A percentile compares a stretch with the other conserved stretches of the same genome.
phyloP scores from a whole-genome alignment of 306 rosid species.

The Lupinus albus region DNA sequence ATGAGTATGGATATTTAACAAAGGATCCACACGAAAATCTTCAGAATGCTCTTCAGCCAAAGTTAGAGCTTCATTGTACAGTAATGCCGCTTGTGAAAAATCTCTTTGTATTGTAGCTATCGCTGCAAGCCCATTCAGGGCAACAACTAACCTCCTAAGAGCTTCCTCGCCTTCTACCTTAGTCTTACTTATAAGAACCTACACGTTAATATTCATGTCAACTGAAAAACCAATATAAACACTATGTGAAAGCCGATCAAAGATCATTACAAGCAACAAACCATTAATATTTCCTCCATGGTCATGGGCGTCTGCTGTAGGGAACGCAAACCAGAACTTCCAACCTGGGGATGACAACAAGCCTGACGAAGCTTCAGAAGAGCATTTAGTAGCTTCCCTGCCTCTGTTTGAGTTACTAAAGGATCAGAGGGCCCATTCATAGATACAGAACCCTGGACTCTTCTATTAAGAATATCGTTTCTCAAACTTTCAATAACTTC shows the following conservation, averaged over 20 bases:
- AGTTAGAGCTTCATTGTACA: conserved; percentile 77
- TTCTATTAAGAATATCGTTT: conserved; percentile 68
- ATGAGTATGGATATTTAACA: conserved; percentile 82
- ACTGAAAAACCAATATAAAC: conserved; percentile 13
- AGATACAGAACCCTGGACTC: conserved; percentile 55
- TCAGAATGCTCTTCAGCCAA: conserved; percentile 75
- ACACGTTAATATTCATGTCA: conserved; percentile 42
- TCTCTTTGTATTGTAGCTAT: conserved; percentile 66
- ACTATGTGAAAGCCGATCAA: conserved; percentile 23
- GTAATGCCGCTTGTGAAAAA: conserved; percentile 68
- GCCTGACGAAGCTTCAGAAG: conserved; percentile 97
- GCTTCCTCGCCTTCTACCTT: conserved; percentile 96
- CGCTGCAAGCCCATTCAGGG: conserved; percentile 92
- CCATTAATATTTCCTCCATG: conserved; percentile 95
- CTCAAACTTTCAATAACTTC: conserved; percentile 82
- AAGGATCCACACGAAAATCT: conserved; percentile 91
- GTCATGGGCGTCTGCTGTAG: conserved; percentile 95
- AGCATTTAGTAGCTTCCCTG: conserved; percentile 83
- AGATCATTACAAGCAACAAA: conserved; percentile 41
- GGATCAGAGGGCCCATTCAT: conserved; percentile 58
- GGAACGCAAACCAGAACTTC: conserved; percentile 94
- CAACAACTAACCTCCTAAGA: conserved; percentile 74
- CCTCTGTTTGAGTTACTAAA: conserved; percentile 79
- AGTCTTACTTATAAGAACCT: conserved; percentile 94
- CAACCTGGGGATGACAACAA: conserved; percentile 98